Base-by-base conservation (phyloP, 1,284 basidiomycete species). In the Marasmius oreades region DNA sequence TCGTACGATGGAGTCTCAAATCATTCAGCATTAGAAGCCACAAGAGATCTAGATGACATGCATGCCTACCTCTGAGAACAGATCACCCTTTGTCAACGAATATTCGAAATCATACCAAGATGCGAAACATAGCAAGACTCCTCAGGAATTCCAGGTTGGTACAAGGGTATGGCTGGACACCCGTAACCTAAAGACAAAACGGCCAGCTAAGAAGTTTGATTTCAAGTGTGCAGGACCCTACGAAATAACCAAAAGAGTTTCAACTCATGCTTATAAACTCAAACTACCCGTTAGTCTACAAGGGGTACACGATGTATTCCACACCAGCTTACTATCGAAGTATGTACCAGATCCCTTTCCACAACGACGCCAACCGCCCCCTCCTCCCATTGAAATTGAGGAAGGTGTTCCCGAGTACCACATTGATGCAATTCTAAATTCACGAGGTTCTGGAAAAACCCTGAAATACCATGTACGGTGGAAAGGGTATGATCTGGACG, bases 401-500 rank as follows among this genome's bases (percentile, higher is more conserved):
- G 50, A 18, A 36, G 47, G 16, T n/a, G 18, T 23, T 8, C 8
- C 42, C 3, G 57, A 58, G 48, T 52, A 58, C 44, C 58, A 64
- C 31, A 64, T 68, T 0, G 64, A 69, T 36, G 16, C 55, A 1
- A 63, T 67, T 14, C 22, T 66, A 4, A 58, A 69, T 55, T 57
- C 53, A 34, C 23, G 57, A n/a, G 22, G 61, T 10, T 18, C 53
- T 14, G 10, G 58, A 18, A 16, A 23, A 10, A 16, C 10, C 8
- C 34, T 36, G 8, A 36, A 23, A 47, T 22, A 47, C 26, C 45
- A 47, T 22, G 34, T 37, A 5, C 8, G 51, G 24, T 26, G 37
- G 36, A 52, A 36, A 36, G 5, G 37, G 22, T 11, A 31, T 52
- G 34, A 37, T 52, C 26, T n/a, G n/a, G n/a, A n/a, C n/a, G n/a